These are phyloP conservation scores for Trichoderma semiorbis DNA, from an alignment of 2,329 filamentous ascomycete genomes.

Conservation along the genomic window DNA sequence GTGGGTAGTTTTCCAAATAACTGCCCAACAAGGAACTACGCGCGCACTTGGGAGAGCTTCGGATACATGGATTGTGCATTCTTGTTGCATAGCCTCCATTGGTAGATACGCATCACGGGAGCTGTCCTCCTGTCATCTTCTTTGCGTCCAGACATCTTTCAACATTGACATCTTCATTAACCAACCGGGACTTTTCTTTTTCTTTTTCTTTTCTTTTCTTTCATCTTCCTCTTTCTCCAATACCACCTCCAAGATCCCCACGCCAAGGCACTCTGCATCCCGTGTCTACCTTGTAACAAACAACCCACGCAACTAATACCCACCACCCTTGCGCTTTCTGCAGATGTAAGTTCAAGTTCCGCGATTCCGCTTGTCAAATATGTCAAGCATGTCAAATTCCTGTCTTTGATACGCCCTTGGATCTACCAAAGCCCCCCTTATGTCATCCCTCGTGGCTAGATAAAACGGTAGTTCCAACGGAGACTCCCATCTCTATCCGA, in stretches of 20 bases:
- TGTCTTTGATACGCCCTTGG: background rate
- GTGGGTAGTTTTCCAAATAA: constrained; percentile 1
- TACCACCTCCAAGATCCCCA: background rate
- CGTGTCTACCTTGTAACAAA: background rate
- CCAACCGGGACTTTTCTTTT: background rate
- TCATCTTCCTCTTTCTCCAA: background rate
- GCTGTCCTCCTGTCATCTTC: background rate
- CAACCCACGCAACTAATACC: background rate
- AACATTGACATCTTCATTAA: background rate
- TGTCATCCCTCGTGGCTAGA: background rate
- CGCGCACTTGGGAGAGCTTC: background rate
- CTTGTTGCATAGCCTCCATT: constrained; percentile 23
- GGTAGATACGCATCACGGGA: constrained; percentile 8
- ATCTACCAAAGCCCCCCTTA: background rate
- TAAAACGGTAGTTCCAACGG: background rate
- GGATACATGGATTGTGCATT: background rate
- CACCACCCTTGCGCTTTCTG: background rate
- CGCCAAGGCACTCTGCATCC: background rate
- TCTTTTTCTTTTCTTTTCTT: background rate
- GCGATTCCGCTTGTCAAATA: background rate
- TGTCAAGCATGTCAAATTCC: background rate
- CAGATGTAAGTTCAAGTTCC: background rate
- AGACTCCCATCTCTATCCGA: background rate
- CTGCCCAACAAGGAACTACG: background rate
- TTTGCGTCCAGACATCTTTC: background rate